A percentile compares a stretch with the other conserved stretches of the same genome.
These are phyloP conservation scores for Candida sp. DNA, from an alignment of 1,139 yeast species.

Conservation along the genomic window DNA sequence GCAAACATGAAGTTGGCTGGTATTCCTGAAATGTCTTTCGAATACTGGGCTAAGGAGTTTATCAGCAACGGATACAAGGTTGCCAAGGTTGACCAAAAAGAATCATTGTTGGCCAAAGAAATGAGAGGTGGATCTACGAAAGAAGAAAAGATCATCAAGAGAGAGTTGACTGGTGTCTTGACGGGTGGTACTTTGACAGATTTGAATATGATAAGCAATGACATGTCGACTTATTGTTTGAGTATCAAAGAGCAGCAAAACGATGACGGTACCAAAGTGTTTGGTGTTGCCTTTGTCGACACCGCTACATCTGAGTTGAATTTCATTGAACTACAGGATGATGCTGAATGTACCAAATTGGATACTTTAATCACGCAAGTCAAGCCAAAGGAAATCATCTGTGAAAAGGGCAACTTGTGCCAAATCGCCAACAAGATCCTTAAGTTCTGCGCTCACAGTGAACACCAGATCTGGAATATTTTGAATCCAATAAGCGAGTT, in stretches of 20 bases:
- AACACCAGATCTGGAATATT: slow-evolving; percentile 82
- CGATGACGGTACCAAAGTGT: slow-evolving; percentile 48
- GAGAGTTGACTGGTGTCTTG: slow-evolving; percentile 87
- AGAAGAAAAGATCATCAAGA: slow-evolving; percentile 87
- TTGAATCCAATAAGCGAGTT: slow-evolving; percentile 79
- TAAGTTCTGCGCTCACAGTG: slow-evolving; percentile 68
- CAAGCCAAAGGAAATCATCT: slow-evolving; percentile 84
- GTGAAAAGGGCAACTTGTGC: slow-evolving; percentile 77
- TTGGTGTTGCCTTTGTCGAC: slow-evolving; percentile 91
- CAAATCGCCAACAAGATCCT: slow-evolving; percentile 71
- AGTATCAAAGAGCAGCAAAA: slow-evolving; percentile 69
- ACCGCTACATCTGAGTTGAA: slow-evolving; percentile 88
- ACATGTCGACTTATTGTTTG: slow-evolving; percentile 89
- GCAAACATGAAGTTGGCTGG: slow-evolving; percentile 99
- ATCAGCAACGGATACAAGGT: slow-evolving; percentile 93
- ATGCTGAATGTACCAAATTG: slow-evolving; percentile 80
- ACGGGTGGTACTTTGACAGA: slow-evolving; percentile 97
- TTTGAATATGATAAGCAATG: slow-evolving; percentile 86
- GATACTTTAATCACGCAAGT: slow-evolving; percentile 92
- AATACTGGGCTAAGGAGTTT: slow-evolving; percentile 96
- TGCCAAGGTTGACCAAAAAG: slow-evolving; percentile 94
- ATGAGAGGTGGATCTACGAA: slow-evolving; percentile 81
- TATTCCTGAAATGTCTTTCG: slow-evolving; percentile 97
- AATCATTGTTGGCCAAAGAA: slow-evolving; percentile 89
- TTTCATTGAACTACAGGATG: slow-evolving; percentile 69